Evolutionary conservation across 2,329 filamentous ascomycete species (phyloP).

Genomic region (Paracoccidioides brasiliensis): DNA sequence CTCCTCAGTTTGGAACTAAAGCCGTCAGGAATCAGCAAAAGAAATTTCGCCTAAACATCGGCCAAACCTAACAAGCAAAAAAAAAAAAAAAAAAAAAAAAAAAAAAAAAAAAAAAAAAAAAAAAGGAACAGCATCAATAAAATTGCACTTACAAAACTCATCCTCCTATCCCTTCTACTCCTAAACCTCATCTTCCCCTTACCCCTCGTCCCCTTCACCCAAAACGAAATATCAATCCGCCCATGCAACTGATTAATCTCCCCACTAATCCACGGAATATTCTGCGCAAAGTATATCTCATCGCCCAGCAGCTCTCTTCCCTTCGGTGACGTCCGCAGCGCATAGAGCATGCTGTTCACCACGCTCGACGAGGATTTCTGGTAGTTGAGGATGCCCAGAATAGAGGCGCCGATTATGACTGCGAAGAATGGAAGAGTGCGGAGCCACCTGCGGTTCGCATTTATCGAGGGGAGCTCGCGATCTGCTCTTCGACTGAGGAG

Average conservation of each 20-base stretch:
- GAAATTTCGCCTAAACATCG: slow-evolving; percentile 6
- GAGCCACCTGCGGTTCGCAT: slow-evolving; percentile 46
- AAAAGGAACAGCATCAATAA: background rate
- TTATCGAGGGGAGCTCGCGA: slow-evolving; percentile 38
- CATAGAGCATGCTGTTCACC: slow-evolving; percentile 81
- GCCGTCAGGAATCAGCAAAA: background rate
- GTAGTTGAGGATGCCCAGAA: slow-evolving; percentile 96
- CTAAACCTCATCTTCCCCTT: slow-evolving; percentile 67
- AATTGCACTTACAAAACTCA: slow-evolving; percentile 39
- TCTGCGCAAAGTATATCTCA: slow-evolving; percentile 66
- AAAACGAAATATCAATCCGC: slow-evolving; percentile 72
- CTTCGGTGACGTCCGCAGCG: slow-evolving; percentile 63
- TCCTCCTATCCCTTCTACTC: slow-evolving; percentile 56
- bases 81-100: background rate
- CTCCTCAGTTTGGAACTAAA: slow-evolving; percentile 70
- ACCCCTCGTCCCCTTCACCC: slow-evolving; percentile 65
- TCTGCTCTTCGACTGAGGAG: slow-evolving; percentile 41
- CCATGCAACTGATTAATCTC: slow-evolving; percentile 92
- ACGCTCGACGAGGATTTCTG: slow-evolving; percentile 83
- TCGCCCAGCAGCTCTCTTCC: slow-evolving; percentile 74
- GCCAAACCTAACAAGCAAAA: background rate
- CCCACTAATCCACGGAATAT: slow-evolving; percentile 72
- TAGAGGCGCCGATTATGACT: slow-evolving; percentile 53
- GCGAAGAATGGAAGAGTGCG: slow-evolving; percentile 72
- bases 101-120: background rate